Evolutionary conservation across 306 rosid genomes (phyloP), one percentile per base, ranked within the genome.

Genomic region (Prosopis cineraria): DNA sequence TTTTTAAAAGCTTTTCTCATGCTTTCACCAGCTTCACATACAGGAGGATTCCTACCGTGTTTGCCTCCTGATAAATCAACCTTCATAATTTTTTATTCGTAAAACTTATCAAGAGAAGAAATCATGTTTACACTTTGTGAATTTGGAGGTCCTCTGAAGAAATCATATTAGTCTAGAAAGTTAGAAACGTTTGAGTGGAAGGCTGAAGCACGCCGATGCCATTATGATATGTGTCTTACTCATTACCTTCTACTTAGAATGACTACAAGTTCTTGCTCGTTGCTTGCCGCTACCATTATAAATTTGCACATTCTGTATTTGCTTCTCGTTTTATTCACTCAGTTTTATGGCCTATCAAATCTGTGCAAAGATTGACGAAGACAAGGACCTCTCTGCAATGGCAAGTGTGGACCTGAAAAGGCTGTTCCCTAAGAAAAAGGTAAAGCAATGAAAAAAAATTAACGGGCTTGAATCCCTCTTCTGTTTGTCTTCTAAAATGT

Each of bases 381-480:
- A 91, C 85, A 90, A 87, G 84, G 93, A 93, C 77, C 81, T 87
- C 75, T 93, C 98, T 40, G 82, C 75, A 64, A 0, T 68, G 68
- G 60, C 96, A 20, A 86, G 65, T 52, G 98, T 93, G 77, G 93
- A 93, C 83, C 82, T 93, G 73, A 90, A 83, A 87, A 90, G 78
- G 80, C 77, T 93, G 78, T 91, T 91, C 73, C 90, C 94, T 3
- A 80, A 74, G 53, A 93, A 79, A 80, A 89, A 91, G 93, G 97
- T 91, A 85, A 62, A 73, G 72, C 72, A 33, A 53, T 7, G 27
- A 24, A 13, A 40, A n/a, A 40, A 36, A 41, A 82, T 53, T 56
- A 60, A 40, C 7, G 36, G 16, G 67, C 68, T 81, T 82, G 1
- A 2, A 40, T 16, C 4, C 25, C 1, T 33, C 13, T 75, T 67